A percentile compares a stretch with the other conserved stretches of the same genome.
phyloP scores from a whole-genome alignment of 495 filamentous ascomycete species.

The Pyrenula massariospora region DNA sequence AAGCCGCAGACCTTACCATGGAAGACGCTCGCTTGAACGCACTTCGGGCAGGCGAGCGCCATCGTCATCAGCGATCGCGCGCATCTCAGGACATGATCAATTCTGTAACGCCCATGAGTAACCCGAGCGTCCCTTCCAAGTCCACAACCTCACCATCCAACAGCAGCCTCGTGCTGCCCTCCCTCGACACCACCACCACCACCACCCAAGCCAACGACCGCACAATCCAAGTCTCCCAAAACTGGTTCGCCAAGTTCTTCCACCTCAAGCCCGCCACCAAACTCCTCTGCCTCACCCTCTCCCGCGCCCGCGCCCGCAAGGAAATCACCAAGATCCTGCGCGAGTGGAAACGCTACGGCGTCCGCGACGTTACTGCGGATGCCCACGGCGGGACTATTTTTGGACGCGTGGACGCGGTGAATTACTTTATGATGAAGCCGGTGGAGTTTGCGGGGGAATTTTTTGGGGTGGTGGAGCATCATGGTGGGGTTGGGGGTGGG shows the following conservation, averaged over 20 bases:
- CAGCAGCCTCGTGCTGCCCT: slow-evolving; percentile 8
- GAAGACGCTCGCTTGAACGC: not conserved
- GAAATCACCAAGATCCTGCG: slow-evolving; percentile 62
- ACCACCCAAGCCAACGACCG: slow-evolving; percentile 5
- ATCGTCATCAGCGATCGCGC: not conserved
- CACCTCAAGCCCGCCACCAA: slow-evolving; percentile 72
- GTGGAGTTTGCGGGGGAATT: slow-evolving; percentile 74
- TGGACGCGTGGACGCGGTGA: slow-evolving; percentile 59
- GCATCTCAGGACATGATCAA: slow-evolving; percentile 13
- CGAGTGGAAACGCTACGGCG: slow-evolving; percentile 70
- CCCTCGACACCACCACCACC: slow-evolving; percentile 1
- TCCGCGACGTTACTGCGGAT: slow-evolving; percentile 63
- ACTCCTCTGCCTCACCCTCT: slow-evolving; percentile 60
- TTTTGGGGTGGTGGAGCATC: slow-evolving; percentile 72
- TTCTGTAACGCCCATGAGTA: slow-evolving; percentile 5
- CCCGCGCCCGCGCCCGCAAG: slow-evolving; percentile 55
- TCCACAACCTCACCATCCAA: not conserved
- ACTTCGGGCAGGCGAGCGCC: not conserved
- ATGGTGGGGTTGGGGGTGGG: no score
- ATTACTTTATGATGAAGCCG: slow-evolving; percentile 62
- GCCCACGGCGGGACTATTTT: slow-evolving; percentile 62
- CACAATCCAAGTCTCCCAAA: slow-evolving; percentile 30
- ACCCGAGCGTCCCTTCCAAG: slow-evolving; percentile 3
- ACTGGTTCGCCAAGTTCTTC: slow-evolving; percentile 80
- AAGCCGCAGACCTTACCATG: not conserved